Evolutionary conservation across 1,139 yeast species (phyloP).

Genomic region (Suhomyces ambrosiae): DNA sequence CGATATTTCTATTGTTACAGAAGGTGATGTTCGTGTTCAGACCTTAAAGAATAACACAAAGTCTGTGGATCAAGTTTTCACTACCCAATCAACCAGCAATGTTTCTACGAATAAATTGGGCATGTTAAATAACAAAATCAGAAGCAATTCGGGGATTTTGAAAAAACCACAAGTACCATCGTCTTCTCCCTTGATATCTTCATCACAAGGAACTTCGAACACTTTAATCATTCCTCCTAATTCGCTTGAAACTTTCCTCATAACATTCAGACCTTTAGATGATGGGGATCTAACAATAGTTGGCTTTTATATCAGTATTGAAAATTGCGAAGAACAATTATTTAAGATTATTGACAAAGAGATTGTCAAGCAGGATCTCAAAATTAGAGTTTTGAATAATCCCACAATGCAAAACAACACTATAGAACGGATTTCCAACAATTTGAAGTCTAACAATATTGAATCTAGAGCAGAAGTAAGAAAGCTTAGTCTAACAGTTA

Average conservation of each 20-base stretch:
- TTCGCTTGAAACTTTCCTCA: conserved; percentile 33
- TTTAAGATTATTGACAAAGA: conserved; percentile 37
- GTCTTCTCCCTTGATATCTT: conserved; percentile 6
- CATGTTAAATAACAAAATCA: conserved; percentile 2
- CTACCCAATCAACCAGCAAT: not conserved
- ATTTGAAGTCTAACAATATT: conserved; percentile 24
- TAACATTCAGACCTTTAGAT: conserved; percentile 38
- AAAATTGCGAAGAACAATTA: conserved; percentile 32
- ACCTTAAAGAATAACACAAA: conserved; percentile 24
- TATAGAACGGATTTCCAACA: conserved; percentile 22
- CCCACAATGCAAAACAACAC: conserved; percentile 4
- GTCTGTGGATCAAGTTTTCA: conserved; percentile 7
- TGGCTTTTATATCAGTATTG: conserved; percentile 36
- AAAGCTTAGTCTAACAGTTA: conserved; percentile 39
- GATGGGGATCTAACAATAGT: conserved; percentile 34
- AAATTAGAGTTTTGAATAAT: conserved; percentile 9
- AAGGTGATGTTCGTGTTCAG: conserved; percentile 29
- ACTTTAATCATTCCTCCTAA: conserved; percentile 28
- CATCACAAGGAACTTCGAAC: conserved; percentile 3
- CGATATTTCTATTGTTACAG: conserved; percentile 49
- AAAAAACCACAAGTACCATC: conserved; percentile 3
- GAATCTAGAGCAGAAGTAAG: conserved; percentile 23
- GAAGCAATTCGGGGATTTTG: not conserved
- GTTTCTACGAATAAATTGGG: conserved; percentile 1
- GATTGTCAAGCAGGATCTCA: conserved; percentile 17